phyloP scores from a whole-genome alignment of 768 basidiomycete species.

The Hericium rajendrae region DNA sequence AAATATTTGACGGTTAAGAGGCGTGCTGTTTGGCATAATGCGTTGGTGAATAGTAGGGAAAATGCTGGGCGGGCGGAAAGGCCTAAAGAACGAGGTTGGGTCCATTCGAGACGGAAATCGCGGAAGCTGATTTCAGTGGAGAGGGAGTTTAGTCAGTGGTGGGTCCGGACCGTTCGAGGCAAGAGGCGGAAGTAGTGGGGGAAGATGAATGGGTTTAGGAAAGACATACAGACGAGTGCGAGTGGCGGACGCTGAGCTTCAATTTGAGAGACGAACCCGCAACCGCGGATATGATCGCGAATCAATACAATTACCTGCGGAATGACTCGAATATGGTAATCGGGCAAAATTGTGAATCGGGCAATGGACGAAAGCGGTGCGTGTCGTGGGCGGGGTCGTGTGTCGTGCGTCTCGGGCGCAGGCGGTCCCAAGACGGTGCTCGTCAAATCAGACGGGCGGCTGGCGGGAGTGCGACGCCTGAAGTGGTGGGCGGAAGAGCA shows the following conservation, averaged over 20 bases:
- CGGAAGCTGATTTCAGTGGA: background rate
- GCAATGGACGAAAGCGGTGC: background rate
- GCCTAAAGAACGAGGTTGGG: background rate
- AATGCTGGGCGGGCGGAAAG: background rate
- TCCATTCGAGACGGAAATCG: background rate
- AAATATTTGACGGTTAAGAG: background rate
- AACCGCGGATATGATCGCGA: background rate
- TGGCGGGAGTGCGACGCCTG: background rate
- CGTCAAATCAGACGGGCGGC: background rate
- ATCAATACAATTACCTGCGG: background rate
- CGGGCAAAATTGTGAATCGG: background rate
- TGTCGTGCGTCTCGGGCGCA: background rate
- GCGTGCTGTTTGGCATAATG: background rate
- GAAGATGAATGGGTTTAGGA: background rate
- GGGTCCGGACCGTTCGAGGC: background rate
- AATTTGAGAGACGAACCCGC: background rate
- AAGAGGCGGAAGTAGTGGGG: background rate
- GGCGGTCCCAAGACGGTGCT: background rate
- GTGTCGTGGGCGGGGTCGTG: background rate
- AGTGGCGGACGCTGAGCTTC: background rate
- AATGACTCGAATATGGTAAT: background rate
- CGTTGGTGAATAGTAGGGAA: background rate
- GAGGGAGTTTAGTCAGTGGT: background rate
- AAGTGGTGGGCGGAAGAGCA: background rate
- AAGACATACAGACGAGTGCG: background rate